Percentiles rank a stretch among this genome's conserved stretches.
Conservation (phyloP, 441 rosid species). For the Syzygium malaccense region DNA sequence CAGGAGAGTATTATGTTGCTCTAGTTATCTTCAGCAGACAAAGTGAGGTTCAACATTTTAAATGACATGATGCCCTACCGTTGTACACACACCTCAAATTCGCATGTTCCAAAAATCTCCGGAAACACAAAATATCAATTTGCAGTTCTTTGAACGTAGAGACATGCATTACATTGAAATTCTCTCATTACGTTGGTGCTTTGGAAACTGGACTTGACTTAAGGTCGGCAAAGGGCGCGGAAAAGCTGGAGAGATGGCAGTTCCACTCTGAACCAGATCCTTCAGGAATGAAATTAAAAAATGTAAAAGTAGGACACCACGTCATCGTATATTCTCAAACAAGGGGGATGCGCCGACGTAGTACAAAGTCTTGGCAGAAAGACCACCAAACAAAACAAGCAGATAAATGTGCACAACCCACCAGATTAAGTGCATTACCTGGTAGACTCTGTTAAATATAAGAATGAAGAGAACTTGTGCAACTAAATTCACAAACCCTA, state of each 20-base stretch:
- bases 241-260: slow-evolving; percentile 39
- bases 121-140: neutral
- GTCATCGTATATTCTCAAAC: neutral
- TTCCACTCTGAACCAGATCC: slow-evolving; percentile 53
- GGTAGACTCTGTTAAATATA: neutral
- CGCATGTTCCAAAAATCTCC: neutral
- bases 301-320: neutral
- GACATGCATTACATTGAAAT: neutral
- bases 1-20: neutral
- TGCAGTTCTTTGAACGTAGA: neutral
- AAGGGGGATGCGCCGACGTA: neutral
- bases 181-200: slow-evolving; percentile 56
- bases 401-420: neutral
- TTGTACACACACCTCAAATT: neutral
- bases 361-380: neutral
- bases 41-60: neutral
- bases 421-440: neutral
- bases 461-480: neutral
- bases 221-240: slow-evolving; percentile 41
- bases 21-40: neutral
- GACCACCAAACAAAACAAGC: neutral
- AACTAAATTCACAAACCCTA: neutral
- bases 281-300: slow-evolving; percentile 21
- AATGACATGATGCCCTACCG: neutral
- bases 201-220: slow-evolving; percentile 56